A percentile compares a stretch with the other conserved stretches of the same genome.
phyloP scores from a whole-genome alignment of 2,329 filamentous ascomycete genomes.

The Dactylellina haptotyla region DNA sequence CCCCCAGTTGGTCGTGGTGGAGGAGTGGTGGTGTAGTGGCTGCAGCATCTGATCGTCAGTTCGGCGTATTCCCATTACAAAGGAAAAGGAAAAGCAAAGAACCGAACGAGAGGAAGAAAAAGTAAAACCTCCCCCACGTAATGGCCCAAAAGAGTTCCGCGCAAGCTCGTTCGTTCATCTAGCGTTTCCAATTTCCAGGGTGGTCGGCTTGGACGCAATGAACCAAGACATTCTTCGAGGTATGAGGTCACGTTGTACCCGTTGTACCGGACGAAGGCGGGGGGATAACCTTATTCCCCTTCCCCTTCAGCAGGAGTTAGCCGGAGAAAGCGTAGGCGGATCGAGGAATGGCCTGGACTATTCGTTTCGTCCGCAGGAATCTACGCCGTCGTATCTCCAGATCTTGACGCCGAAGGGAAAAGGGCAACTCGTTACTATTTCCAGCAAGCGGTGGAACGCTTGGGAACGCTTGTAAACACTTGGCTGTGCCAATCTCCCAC shows the following conservation, averaged over 20 bases:
- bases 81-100: too few relatives aligned
- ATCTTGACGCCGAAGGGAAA: constrained; percentile 23
- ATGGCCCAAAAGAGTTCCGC: constrained; percentile 54
- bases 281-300: constrained; percentile 49
- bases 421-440: constrained; percentile 50
- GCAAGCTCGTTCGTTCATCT: constrained; percentile 56
- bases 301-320: constrained; percentile 36
- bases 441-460: constrained; percentile 50
- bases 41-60: constrained; percentile 58
- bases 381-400: background rate
- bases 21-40: constrained; percentile 32
- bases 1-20: too few relatives aligned
- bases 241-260: constrained; percentile 53
- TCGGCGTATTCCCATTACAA: constrained; percentile 59
- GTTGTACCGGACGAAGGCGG: constrained; percentile 50
- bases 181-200: constrained; percentile 60
- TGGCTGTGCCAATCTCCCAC: constrained; percentile 49
- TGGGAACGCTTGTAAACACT: constrained; percentile 9
- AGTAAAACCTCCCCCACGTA: constrained; percentile 56
- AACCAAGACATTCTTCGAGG: constrained; percentile 34
- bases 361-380: constrained; percentile 16
- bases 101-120: constrained; percentile 52
- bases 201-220: constrained; percentile 40
- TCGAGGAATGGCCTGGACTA: constrained; percentile 33
- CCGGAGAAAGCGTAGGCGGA: constrained; percentile 23